These are phyloP conservation scores for Lactarius sp. DNA, from an alignment of 768 basidiomycete species.

Conservation along the genomic window DNA sequence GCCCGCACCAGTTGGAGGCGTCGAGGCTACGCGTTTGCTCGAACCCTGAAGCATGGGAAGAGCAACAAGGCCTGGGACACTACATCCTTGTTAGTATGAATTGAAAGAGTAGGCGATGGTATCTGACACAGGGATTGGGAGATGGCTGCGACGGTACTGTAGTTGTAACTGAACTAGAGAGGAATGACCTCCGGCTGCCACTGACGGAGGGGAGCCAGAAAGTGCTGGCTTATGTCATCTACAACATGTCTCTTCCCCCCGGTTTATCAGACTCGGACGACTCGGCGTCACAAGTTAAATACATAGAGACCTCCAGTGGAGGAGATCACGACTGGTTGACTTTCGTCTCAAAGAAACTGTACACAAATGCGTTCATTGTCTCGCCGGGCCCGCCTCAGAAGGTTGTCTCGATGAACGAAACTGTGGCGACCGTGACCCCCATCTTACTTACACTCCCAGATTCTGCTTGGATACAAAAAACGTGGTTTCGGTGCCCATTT, in stretches of 20 bases:
- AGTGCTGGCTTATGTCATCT: slow-evolving; percentile 15
- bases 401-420: neutral
- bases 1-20: slow-evolving; percentile 39
- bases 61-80: neutral
- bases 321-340: slow-evolving; percentile 49
- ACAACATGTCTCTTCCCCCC: slow-evolving; percentile 8
- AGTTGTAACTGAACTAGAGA: neutral
- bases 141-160: neutral
- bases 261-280: slow-evolving; percentile 11
- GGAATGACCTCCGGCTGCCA: neutral
- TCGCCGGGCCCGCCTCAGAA: slow-evolving; percentile 34
- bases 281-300: neutral
- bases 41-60: slow-evolving; percentile 18
- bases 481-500: slow-evolving; percentile 65
- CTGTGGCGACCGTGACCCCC: slow-evolving; percentile 20
- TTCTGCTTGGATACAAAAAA: slow-evolving; percentile 75
- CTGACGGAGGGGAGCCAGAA: neutral
- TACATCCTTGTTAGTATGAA: neutral
- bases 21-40: slow-evolving; percentile 56
- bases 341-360: slow-evolving; percentile 41
- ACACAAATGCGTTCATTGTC: slow-evolving; percentile 69
- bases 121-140: neutral
- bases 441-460: slow-evolving; percentile 33
- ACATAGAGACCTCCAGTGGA: slow-evolving; percentile 33
- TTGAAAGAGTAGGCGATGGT: neutral